A percentile compares a stretch with the other conserved stretches of the same genome.
Evolutionary conservation across 176 grass and related monocot genomes (phyloP).

Genomic region (Ananas comosus): DNA sequence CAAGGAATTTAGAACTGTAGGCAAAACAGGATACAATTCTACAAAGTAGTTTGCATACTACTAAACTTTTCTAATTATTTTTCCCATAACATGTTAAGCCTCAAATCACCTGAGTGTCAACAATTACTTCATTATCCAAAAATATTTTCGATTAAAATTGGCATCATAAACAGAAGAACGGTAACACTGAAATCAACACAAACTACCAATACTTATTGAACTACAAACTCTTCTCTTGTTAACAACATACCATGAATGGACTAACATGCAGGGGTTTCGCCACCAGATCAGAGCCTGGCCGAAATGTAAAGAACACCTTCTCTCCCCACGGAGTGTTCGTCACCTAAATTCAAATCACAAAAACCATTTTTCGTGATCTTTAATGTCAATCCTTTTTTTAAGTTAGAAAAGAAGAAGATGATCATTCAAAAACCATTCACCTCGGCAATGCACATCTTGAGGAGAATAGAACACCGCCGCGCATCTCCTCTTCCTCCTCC

Average conservation of each 20-base stretch:
- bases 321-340: conserved; percentile 95
- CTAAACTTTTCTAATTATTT: too few species aligned
- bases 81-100: neutral
- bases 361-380: neutral
- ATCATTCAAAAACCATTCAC: conserved; percentile 4
- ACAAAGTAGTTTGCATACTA: too few species aligned
- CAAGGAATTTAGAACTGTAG: too few species aligned
- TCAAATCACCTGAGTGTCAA: neutral
- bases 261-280: conserved; percentile 87
- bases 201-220: neutral
- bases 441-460: conserved; percentile 86
- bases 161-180: neutral
- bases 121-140: neutral
- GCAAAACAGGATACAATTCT: too few species aligned
- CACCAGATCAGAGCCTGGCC: conserved; percentile 59
- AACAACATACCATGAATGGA: conserved; percentile 73
- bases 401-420: neutral
- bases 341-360: conserved; percentile 34
- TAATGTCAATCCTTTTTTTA: too few species aligned
- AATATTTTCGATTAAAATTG: neutral
- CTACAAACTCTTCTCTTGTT: conserved; percentile 3
- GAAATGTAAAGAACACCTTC: conserved; percentile 66
- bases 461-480: neutral
- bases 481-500: neutral
- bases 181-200: neutral